Base-by-base conservation (phyloP, 192 early-diverging fungal genomes). In the Ambispora gerdemannii region DNA sequence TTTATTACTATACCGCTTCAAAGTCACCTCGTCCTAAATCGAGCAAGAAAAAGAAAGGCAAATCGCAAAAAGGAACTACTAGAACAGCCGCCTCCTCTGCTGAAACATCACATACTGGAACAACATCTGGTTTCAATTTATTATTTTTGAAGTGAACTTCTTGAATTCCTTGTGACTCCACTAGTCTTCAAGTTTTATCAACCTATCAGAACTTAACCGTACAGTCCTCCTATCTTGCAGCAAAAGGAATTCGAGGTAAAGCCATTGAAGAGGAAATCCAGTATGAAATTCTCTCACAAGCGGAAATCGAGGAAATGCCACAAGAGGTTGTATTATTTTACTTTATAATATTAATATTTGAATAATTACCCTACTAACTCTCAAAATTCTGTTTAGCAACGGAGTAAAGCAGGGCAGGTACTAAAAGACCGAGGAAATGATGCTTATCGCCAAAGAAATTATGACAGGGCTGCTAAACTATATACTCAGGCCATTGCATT, bases 401-500 rank as follows among this genome's bases (percentile, higher is more conserved):
- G 80, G 58, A 72, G 73, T 61, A 84, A 92, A 62, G 78, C 90
- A 34, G 91, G 93, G 27, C 78, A 89, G 72, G 71, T 80, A 19
- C 83, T 94, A 63, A 98, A 99, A 82, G 83, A 80, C 38, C 81
- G 86, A 15, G 97, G 97, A 62, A 99, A 99, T 82, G 85, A 83
- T 69, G 87, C 88, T 77, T 99, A 92, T 80, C 80, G 82, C 24
- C 84, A 84, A 72, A 92, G 88, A 74, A 90, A 91, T 73, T 96
- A 90, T 81, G 69, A 84, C 15, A 91, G 92, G 67, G 97, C 96
- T 7, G 89, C 93, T 58, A 84, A 88, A 60, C 73, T 90, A 20
- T 99, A 99, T 83, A 86, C 92, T 17, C 84, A 92, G 76, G 97
- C 97, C 0, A 90, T 99, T 73, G 83, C 81, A 22, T 89, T 95